Evolutionary conservation across 1,284 basidiomycete genomes (phyloP).

Genomic region (Pyrrhoderma noxium): DNA sequence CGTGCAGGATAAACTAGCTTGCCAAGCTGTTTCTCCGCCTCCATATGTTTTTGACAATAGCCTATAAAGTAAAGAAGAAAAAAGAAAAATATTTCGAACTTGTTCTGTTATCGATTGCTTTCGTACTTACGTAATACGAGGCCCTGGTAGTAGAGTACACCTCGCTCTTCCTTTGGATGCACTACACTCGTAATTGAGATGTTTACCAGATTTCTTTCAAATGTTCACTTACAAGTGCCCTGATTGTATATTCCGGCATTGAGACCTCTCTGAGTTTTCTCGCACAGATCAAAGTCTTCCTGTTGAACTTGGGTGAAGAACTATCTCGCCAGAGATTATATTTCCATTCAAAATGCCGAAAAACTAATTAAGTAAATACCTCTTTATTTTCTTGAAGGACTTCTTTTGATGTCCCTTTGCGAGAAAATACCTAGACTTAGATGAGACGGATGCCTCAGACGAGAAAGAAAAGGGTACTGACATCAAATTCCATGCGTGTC

Average conservation of each 20-base stretch:
- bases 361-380: slow-evolving; percentile 10
- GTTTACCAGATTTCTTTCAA: background rate
- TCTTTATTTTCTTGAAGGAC: slow-evolving; percentile 21
- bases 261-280: slow-evolving; percentile 21
- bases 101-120: background rate
- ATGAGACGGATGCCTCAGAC: background rate
- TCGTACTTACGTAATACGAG: slow-evolving; percentile 19
- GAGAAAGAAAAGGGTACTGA: background rate
- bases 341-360: background rate
- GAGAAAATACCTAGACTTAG: slow-evolving; percentile 18
- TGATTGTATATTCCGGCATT: slow-evolving; percentile 22
- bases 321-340: background rate
- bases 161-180: slow-evolving; percentile 23
- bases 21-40: slow-evolving; percentile 20
- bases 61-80: too few species aligned
- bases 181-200: slow-evolving; percentile 9
- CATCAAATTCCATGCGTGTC: slow-evolving; percentile 17
- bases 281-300: slow-evolving; percentile 23
- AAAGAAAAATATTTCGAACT: background rate
- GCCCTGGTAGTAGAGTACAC: slow-evolving; percentile 24
- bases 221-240: slow-evolving; percentile 18
- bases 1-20: slow-evolving; percentile 22
- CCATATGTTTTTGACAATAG: slow-evolving; percentile 21
- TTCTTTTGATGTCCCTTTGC: slow-evolving; percentile 21
- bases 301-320: slow-evolving; percentile 21